These are phyloP conservation scores for Pseudotsuga menziesii DNA, from an alignment of 75 land plant genomes.

Conservation along the genomic window DNA sequence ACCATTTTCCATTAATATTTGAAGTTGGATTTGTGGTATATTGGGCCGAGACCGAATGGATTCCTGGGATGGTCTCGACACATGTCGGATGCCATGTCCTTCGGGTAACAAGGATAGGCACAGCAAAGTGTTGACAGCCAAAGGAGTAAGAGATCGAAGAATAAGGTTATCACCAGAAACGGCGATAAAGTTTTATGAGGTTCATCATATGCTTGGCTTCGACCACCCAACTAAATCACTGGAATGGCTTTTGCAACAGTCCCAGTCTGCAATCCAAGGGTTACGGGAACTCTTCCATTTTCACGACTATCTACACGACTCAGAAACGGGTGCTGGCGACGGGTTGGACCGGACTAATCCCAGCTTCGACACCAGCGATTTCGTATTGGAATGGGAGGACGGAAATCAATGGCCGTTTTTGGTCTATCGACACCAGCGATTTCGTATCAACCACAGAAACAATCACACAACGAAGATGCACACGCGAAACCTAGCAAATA, in stretches of 20 bases:
- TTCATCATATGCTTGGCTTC: neutral
- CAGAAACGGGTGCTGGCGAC: neutral
- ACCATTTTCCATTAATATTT: no score
- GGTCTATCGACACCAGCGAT: neutral
- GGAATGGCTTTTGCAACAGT: neutral
- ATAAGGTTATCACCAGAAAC: neutral
- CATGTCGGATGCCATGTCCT: neutral
- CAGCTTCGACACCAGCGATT: neutral
- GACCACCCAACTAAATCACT: neutral
- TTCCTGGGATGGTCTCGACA: no score
- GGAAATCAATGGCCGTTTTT: neutral
- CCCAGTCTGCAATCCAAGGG: neutral
- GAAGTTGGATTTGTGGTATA: no score
- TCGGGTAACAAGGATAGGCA: neutral
- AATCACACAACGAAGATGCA: no score
- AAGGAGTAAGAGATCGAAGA: neutral
- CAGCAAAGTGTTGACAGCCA: neutral
- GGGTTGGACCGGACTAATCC: neutral
- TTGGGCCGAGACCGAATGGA: no score
- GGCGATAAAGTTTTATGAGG: neutral
- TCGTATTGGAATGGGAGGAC: neutral
- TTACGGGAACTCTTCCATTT: neutral
- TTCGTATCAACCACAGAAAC: no score
- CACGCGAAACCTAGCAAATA: no score
- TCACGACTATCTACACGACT: neutral